phyloP scores from a whole-genome alignment of 495 filamentous ascomycete species.

The Penicillium paradoxum region DNA sequence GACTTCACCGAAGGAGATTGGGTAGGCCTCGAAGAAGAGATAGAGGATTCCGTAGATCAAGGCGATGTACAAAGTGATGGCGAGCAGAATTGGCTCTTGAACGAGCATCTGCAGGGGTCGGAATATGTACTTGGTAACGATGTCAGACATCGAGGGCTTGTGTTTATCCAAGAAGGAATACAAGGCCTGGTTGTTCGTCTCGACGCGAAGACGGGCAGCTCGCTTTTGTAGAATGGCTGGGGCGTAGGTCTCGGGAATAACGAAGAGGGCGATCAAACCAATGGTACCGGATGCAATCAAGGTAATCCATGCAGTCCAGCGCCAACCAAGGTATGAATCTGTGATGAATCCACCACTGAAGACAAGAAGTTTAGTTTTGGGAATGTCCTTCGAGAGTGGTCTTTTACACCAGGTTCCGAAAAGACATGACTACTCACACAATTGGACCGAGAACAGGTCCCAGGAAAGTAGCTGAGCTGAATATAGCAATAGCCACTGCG shows the following conservation, averaged over 20 bases:
- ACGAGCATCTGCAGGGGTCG: slow-evolving; percentile 58
- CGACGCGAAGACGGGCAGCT: slow-evolving; percentile 51
- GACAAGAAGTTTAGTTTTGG: slow-evolving; percentile 19
- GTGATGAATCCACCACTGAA: slow-evolving; percentile 51
- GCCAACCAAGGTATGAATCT: slow-evolving; percentile 53
- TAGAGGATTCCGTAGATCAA: slow-evolving; percentile 61
- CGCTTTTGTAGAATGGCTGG: slow-evolving; percentile 51
- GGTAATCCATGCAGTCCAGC: slow-evolving; percentile 62
- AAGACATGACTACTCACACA: slow-evolving; percentile 12
- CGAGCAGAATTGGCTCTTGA: slow-evolving; percentile 56
- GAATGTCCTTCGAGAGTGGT: neutral
- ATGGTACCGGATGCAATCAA: slow-evolving; percentile 51
- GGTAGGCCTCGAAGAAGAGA: slow-evolving; percentile 58
- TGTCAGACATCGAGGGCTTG: slow-evolving; percentile 39
- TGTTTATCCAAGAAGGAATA: slow-evolving; percentile 56
- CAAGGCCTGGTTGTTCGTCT: slow-evolving; percentile 59
- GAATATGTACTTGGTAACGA: slow-evolving; percentile 48
- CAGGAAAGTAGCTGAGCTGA: slow-evolving; percentile 49
- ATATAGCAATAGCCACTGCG: slow-evolving; percentile 55
- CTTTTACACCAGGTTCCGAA: too few relatives aligned
- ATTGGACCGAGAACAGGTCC: slow-evolving; percentile 50
- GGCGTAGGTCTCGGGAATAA: slow-evolving; percentile 58
- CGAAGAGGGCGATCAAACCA: slow-evolving; percentile 44
- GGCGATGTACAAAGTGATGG: slow-evolving; percentile 46
- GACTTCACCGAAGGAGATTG: slow-evolving; percentile 49